These are phyloP conservation scores for Epichloe hybrida DNA, from an alignment of 2,329 filamentous ascomycete genomes.

Conservation along the genomic window DNA sequence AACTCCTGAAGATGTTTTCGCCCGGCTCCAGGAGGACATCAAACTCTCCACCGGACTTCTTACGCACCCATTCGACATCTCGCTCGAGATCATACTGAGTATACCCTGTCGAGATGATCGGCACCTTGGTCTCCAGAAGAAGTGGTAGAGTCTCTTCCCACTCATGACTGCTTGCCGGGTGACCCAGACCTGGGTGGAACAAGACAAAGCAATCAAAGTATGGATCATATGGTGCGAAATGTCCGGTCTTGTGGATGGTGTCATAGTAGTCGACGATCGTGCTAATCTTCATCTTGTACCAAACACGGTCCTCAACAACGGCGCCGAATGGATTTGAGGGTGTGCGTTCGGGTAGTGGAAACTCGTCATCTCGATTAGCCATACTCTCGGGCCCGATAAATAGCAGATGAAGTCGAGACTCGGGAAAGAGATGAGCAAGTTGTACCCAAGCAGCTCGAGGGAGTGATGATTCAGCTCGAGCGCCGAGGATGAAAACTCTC, in stretches of 20 bases:
- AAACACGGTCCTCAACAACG: slow-evolving; percentile 84
- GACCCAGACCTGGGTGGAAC: slow-evolving; percentile 92
- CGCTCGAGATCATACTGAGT: slow-evolving; percentile 90
- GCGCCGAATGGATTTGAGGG: slow-evolving; percentile 81
- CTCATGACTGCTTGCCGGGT: slow-evolving; percentile 84
- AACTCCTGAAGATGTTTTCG: slow-evolving; percentile 85
- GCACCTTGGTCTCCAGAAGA: slow-evolving; percentile 87
- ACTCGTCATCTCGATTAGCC: slow-evolving; percentile 85
- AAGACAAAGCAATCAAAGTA: slow-evolving; percentile 97
- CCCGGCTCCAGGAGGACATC: slow-evolving; percentile 84
- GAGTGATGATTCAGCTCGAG: slow-evolving; percentile 91
- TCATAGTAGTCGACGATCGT: slow-evolving; percentile 98
- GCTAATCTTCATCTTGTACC: slow-evolving; percentile 84
- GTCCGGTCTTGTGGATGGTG: slow-evolving; percentile 78
- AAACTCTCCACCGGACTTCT: slow-evolving; percentile 78
- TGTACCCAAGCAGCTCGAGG: slow-evolving; percentile 91
- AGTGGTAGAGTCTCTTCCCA: slow-evolving; percentile 86
- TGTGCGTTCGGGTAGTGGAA: slow-evolving; percentile 77
- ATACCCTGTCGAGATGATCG: slow-evolving; percentile 89
- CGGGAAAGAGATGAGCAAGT: slow-evolving; percentile 87
- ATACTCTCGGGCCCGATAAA: slow-evolving; percentile 96
- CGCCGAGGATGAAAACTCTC: slow-evolving; percentile 83
- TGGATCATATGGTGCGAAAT: slow-evolving; percentile 90
- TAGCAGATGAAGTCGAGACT: slow-evolving; percentile 75
- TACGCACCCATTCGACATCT: slow-evolving; percentile 79